Conservation (phyloP, 176 grass and related monocot genomes). For the Avena insularis region DNA sequence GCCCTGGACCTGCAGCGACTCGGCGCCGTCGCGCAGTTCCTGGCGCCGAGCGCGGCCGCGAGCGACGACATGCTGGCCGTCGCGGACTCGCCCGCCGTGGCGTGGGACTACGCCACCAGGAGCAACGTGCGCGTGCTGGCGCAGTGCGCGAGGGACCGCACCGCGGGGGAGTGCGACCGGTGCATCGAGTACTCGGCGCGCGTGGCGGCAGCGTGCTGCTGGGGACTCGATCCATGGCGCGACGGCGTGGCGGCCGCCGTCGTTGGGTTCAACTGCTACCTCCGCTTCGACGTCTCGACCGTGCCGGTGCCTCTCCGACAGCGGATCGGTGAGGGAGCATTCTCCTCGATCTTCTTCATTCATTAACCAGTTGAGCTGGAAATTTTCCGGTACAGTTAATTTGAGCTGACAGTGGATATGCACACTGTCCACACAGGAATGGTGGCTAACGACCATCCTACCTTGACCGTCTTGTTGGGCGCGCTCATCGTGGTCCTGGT, state of each 20-base stretch:
- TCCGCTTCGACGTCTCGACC: not conserved
- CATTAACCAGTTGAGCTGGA: not conserved
- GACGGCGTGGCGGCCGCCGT: not conserved
- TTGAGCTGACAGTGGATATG: not conserved
- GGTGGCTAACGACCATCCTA: not conserved
- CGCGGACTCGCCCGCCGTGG: not conserved
- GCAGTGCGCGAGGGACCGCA: slow-evolving; percentile 11
- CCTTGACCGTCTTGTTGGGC: not conserved
- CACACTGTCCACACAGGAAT: not conserved
- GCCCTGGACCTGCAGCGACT: not conserved
- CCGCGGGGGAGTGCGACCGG: not conserved
- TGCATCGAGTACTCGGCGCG: not conserved
- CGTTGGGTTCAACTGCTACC: not conserved
- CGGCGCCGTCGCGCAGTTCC: not conserved
- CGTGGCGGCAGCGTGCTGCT: not conserved
- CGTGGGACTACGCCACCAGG: not conserved
- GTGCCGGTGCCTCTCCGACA: not conserved
- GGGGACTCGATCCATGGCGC: not conserved
- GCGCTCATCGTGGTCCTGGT: not conserved
- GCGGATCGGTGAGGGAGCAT: not conserved
- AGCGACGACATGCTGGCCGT: not conserved
- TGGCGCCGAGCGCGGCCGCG: not conserved
- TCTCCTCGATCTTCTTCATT: not conserved
- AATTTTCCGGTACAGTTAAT: not conserved
- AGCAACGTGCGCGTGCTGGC: slow-evolving; percentile 9